Percentiles rank a stretch among this genome's conserved stretches.
These are phyloP conservation scores for Ophiostoma sp. DNA, from an alignment of 2,329 filamentous ascomycete genomes.

Conservation along the genomic window DNA sequence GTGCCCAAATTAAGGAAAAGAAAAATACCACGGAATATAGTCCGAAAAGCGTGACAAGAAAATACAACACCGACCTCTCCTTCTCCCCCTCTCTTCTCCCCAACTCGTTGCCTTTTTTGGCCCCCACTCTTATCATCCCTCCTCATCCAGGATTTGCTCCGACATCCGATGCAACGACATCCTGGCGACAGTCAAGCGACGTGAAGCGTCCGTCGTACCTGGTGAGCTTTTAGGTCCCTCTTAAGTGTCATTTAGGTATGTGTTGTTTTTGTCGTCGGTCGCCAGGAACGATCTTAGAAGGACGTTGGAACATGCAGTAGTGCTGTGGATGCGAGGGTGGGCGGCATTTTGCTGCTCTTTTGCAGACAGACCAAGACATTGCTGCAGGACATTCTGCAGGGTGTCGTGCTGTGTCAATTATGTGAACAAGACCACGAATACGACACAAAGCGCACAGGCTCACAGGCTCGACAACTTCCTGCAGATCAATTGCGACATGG, in stretches of 20 bases:
- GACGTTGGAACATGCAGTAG: constrained; percentile 16
- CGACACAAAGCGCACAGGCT: background rate
- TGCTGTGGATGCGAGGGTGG: background rate
- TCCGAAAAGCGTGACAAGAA: background rate
- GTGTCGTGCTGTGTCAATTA: background rate
- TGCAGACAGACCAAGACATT: background rate
- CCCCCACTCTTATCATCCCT: background rate
- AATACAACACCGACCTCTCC: background rate
- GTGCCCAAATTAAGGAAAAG: background rate
- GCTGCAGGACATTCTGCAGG: background rate
- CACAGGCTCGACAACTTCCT: background rate
- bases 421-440: background rate
- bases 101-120: background rate
- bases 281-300: constrained; percentile 18
- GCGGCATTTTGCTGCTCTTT: background rate
- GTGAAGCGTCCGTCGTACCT: background rate
- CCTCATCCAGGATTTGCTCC: background rate
- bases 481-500: background rate
- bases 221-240: background rate
- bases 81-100: background rate
- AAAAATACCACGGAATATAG: background rate
- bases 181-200: background rate
- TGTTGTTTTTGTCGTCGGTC: constrained; percentile 1
- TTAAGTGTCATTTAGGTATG: background rate
- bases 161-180: constrained; percentile 2